These are phyloP conservation scores for Emericellopsis terricola DNA, from an alignment of 495 filamentous ascomycete genomes.

Conservation along the genomic window DNA sequence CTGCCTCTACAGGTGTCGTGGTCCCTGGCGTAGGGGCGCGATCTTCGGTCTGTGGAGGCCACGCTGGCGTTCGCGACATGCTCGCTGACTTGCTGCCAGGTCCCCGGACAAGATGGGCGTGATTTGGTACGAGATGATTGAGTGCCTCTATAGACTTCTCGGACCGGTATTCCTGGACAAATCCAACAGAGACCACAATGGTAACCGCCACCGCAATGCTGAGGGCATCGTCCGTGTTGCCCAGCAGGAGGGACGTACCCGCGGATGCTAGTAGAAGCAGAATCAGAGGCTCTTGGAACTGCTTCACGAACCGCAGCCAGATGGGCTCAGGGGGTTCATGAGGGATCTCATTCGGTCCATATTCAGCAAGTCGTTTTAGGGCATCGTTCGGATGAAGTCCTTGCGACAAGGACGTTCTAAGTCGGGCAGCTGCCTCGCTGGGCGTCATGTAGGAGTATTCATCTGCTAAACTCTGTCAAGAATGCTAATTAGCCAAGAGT, in stretches of 20 bases:
- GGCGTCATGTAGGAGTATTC: conserved; percentile 42
- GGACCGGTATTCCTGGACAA: conserved; percentile 93
- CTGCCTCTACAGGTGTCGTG: conserved; percentile 25
- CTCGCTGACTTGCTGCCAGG: conserved; percentile 12
- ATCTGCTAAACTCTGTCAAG: conserved; percentile 25
- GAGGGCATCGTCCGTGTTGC: conserved; percentile 88
- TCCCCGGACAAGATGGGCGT: conserved; percentile 74
- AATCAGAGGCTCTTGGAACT: conserved; percentile 86
- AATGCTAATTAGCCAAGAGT: neutral
- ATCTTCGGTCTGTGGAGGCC: conserved; percentile 21
- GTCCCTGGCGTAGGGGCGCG: conserved; percentile 12
- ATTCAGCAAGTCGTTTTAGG: conserved; percentile 51
- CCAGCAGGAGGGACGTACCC: conserved; percentile 74
- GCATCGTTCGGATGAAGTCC: conserved; percentile 72
- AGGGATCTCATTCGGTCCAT: conserved; percentile 89
- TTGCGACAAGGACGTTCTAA: conserved; percentile 66
- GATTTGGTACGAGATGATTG: conserved; percentile 82
- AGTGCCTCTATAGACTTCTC: conserved; percentile 95
- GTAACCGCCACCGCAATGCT: conserved; percentile 91
- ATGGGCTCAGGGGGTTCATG: conserved; percentile 85
- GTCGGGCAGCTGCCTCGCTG: conserved; percentile 56
- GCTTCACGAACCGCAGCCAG: conserved; percentile 87
- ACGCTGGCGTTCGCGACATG: conserved; percentile 17
- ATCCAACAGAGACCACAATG: conserved; percentile 91
- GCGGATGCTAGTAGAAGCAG: conserved; percentile 85